Base-by-base conservation (phyloP, 2,329 filamentous ascomycete genomes). In the Fusarium pininemorale region DNA sequence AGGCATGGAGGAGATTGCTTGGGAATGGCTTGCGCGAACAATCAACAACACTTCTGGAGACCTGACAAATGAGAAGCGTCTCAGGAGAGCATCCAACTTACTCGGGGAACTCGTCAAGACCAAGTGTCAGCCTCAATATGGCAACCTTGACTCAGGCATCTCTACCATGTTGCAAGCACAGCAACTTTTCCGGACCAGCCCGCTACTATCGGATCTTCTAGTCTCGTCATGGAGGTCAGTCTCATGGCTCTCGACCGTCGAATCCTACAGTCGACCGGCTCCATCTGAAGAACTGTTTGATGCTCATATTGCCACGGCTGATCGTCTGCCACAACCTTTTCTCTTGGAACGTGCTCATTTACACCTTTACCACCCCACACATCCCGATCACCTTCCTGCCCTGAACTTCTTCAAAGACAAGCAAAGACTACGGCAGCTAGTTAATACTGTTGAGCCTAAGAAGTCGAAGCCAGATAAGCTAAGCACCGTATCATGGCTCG, bases 181-280 rank as follows among this genome's bases (percentile, higher is more conserved):
- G 53, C 74, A 83, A 28, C 79, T 86, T 42, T 84, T 87, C 68
- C 79, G 81, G 35, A 65, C 70, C 8, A 82, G 80, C 38, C 79
- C 78, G 8, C 78, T 82, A 4, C 82, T 84, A 3, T 80, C 82
- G 7, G 66, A 79, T 5, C 78, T 83, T 22, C 71, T 89, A 12
- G 78, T 83, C 30, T 75, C 77, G 3, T 81, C 85, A 0, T 90
- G 88, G 89, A 78, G 79, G 6, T 76, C 75, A 12, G 80, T 90
- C 3, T 88, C 88, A 3, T 88, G 85, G 85, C 77, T 83, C 26
- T 87, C 88, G 1, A 90, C 88, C 0, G 85, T 89, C 15, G 82
- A 87, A 48, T 84, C 85, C 6, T 85, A 84, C 77, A 82, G 84
- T 72, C 81, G 84, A 42, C 80, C 83, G 1, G 82, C 81, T 14